Base-by-base conservation (phyloP, 345 rosid genomes). In the Aegle marmelos region DNA sequence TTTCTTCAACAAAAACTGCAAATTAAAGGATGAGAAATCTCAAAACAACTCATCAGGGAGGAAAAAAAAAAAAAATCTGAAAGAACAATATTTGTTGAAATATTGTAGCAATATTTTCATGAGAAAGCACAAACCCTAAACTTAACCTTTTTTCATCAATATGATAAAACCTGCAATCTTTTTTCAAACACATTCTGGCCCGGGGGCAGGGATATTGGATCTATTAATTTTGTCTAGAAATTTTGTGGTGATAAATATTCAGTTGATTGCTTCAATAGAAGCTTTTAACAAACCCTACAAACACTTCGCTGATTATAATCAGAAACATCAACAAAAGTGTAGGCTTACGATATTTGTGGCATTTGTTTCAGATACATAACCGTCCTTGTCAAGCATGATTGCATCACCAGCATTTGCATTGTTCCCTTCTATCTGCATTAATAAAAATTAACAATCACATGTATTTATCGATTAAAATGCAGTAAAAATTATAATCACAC, bases 341-440 rank as follows among this genome's bases (percentile, higher is more conserved):
- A 74, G 65, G 79, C 96, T 90, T 86, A 92, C 98, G 70, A 92
- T 90, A 83, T 94, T 94, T 62, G 98, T 94, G 36, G 97, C 97
- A 86, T 94, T 92, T 80, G 98, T 92, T 85, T 94, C 98, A 30
- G 97, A 91, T 41, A 94, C 97, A 84, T 82, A 94, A 79, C 97
- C 97, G 80, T 92, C 94, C 82, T 92, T 90, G 87, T 92, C 97
- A 73, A 94, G 96, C 97, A 94, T 94, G 83, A 94, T 91, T 2
- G 97, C 97, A 56, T 93, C 97, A 68, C 77, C 89, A 1, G 92
- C 92, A 50, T 78, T 80, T 13, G 86, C 91, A 81, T 94, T 94
- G 84, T 91, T 94, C 64, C 97, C 93, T 88, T 94, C 97, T 72
- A 92, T 75, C 98, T 94, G 86, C 80, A 85, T 45, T 72, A 82